phyloP scores from a whole-genome alignment of 805 yeast genomes.

The Saturnispora gosingensis region DNA sequence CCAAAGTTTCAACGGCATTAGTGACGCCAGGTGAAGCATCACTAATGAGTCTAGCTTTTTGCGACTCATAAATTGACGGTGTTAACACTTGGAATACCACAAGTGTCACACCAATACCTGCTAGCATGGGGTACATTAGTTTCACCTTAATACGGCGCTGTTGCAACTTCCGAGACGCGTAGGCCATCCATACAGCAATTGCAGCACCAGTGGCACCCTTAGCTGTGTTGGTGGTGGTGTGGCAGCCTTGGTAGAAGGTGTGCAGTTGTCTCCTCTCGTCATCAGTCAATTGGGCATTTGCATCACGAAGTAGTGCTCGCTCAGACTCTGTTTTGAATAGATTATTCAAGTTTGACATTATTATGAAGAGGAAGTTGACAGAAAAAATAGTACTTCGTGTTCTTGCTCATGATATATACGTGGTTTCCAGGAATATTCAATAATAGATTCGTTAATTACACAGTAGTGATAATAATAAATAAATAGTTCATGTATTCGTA shows the following conservation, averaged over 20 bases:
- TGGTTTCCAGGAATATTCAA: not conserved
- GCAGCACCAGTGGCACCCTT: constrained; percentile 35
- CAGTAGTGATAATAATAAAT: not conserved
- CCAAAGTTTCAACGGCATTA: constrained; percentile 8
- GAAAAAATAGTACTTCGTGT: not conserved
- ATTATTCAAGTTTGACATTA: constrained; percentile 7
- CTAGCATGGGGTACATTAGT: constrained; percentile 31
- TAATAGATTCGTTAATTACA: not conserved
- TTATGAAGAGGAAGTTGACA: not conserved
- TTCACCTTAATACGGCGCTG: constrained; percentile 30
- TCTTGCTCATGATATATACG: not conserved
- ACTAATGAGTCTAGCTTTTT: constrained; percentile 21
- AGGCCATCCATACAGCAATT: constrained; percentile 35
- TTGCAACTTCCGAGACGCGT: constrained; percentile 18
- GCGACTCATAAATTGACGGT: constrained; percentile 23
- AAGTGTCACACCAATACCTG: constrained; percentile 34
- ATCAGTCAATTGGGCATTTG: constrained; percentile 34
- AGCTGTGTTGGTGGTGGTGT: constrained; percentile 25
- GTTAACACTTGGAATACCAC: constrained; percentile 25
- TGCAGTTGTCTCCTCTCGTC: constrained; percentile 36
- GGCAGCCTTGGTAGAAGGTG: constrained; percentile 28
- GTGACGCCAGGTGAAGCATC: constrained; percentile 14
- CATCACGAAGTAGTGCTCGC: constrained; percentile 39
- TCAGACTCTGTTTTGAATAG: constrained; percentile 24
- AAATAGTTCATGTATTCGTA: not conserved